A percentile compares a stretch with the other conserved stretches of the same genome.
Evolutionary conservation across 2,329 filamentous ascomycete genomes (phyloP).

Genomic region (Claviceps sp.): DNA sequence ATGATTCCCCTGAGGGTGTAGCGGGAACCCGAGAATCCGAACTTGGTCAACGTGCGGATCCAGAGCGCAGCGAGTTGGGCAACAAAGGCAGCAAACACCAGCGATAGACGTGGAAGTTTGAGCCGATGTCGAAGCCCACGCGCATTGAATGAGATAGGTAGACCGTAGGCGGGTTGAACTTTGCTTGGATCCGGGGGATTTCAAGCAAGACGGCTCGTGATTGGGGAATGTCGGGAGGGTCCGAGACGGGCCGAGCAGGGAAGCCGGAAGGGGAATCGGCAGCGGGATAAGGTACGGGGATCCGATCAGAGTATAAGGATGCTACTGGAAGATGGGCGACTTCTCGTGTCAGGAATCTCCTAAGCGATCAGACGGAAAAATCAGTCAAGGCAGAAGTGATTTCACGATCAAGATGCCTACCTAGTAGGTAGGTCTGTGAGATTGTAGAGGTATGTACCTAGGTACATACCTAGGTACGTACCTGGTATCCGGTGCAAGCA

Average conservation of each 20-base stretch:
- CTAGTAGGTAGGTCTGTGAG: too few species aligned
- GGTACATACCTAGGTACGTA: too few species aligned
- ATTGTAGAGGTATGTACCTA: too few species aligned
- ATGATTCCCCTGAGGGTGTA: not conserved
- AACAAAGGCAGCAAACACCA: not conserved
- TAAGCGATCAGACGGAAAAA: too few species aligned
- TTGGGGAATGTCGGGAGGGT: constrained; percentile 2
- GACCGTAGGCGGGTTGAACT: not conserved
- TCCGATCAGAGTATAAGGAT: too few species aligned
- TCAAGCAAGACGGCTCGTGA: constrained; percentile 1
- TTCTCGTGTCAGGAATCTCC: too few species aligned
- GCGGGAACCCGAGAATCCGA: not conserved
- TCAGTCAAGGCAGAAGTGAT: too few species aligned
- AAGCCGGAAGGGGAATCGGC: not conserved
- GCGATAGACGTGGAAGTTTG: not conserved
- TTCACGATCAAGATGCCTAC: too few species aligned
- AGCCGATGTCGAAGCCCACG: constrained; percentile 1
- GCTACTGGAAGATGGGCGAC: too few species aligned
- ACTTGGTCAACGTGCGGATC: not conserved
- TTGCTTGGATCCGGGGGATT: not conserved
- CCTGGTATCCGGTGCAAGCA: not conserved
- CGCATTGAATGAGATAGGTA: not conserved
- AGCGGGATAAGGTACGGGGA: too few species aligned
- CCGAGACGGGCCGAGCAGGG: not conserved
- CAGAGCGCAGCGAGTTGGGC: not conserved